These are phyloP conservation scores for Penicillium antarcticum DNA, from an alignment of 495 filamentous ascomycete species.

Conservation along the genomic window DNA sequence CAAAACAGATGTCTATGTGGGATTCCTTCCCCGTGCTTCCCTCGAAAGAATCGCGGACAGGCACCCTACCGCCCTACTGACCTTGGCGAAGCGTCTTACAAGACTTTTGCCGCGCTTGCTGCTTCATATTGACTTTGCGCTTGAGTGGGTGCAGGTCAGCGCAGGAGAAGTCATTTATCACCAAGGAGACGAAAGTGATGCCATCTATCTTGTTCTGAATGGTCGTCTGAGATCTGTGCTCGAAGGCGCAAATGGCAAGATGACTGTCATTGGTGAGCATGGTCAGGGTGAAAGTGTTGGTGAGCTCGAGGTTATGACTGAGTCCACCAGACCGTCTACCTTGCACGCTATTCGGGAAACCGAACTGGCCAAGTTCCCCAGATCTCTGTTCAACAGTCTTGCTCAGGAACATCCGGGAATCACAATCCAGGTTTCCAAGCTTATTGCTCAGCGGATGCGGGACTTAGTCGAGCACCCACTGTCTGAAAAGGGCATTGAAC, in stretches of 20 bases:
- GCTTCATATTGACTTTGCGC: slow-evolving; percentile 93
- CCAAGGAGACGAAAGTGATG: slow-evolving; percentile 93
- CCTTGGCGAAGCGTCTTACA: slow-evolving; percentile 91
- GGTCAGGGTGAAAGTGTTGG: slow-evolving; percentile 97
- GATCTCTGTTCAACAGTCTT: slow-evolving; percentile 94
- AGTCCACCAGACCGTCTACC: slow-evolving; percentile 82
- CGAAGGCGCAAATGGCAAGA: slow-evolving; percentile 73
- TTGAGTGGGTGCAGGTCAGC: slow-evolving; percentile 96
- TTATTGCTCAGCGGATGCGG: slow-evolving; percentile 94
- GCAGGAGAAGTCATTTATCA: slow-evolving; percentile 93
- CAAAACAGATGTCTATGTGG: slow-evolving; percentile 98
- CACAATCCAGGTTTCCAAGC: slow-evolving; percentile 97
- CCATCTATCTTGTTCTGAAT: slow-evolving; percentile 96
- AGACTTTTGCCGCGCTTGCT: slow-evolving; percentile 87
- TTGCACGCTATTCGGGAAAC: slow-evolving; percentile 96
- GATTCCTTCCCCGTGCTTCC: slow-evolving; percentile 82
- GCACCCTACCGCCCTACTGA: slow-evolving; percentile 87
- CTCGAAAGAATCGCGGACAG: slow-evolving; percentile 89
- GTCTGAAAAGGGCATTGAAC: slow-evolving; percentile 62
- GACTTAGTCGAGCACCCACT: slow-evolving; percentile 77
- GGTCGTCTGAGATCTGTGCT: slow-evolving; percentile 79
- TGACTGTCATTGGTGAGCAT: slow-evolving; percentile 87
- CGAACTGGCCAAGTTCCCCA: slow-evolving; percentile 92
- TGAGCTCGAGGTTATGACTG: slow-evolving; percentile 95
- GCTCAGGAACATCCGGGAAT: slow-evolving; percentile 96